These are phyloP conservation scores for Paspalum vaginatum DNA, from an alignment of 176 grass and related monocot genomes.

Conservation along the genomic window DNA sequence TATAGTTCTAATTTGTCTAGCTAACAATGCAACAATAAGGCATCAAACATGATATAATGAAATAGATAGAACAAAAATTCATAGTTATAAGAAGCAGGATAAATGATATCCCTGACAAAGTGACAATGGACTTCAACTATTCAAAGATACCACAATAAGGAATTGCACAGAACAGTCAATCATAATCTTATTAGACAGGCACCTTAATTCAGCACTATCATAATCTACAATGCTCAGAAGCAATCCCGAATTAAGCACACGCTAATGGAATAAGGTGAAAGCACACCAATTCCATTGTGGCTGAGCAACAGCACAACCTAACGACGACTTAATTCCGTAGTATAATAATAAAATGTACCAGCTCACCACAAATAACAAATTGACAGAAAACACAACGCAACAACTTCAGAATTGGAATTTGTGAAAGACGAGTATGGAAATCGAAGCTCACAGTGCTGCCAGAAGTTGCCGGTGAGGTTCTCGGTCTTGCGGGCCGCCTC, in stretches of 20 bases:
- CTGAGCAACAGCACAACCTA: background rate
- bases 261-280: slow-evolving; percentile 1
- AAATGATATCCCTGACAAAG: too few species aligned
- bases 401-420: background rate
- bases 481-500: slow-evolving; percentile 92
- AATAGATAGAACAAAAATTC: background rate
- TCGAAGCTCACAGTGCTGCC: slow-evolving; percentile 84
- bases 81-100: too few species aligned
- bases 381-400: background rate
- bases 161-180: background rate
- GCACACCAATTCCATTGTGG: background rate
- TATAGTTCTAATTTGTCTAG: background rate
- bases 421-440: background rate
- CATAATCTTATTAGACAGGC: background rate
- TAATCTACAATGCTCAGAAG: background rate
- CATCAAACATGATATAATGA: background rate
- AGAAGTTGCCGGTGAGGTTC: slow-evolving; percentile 84
- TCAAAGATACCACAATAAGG: background rate
- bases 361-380: background rate
- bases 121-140: background rate
- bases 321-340: background rate
- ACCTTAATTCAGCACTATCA: background rate
- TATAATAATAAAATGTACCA: background rate
- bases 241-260: background rate
- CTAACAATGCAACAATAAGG: background rate